phyloP scores from a whole-genome alignment of 2,329 filamentous ascomycete genomes.

The Phaeophleospora eucalypticola region DNA sequence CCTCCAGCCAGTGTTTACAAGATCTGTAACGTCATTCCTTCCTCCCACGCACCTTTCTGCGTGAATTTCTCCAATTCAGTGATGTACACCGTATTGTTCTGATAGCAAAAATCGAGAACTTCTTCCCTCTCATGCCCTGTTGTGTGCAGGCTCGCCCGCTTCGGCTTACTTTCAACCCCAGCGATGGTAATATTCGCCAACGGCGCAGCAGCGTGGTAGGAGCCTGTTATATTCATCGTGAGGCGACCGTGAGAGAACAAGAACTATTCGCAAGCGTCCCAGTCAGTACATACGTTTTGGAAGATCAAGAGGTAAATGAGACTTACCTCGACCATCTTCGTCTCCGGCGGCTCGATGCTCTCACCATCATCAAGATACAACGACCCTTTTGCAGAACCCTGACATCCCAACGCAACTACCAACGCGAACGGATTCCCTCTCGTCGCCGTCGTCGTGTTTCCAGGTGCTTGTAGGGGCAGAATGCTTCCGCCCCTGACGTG shows the following conservation, averaged over 20 bases:
- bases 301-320: too few relatives aligned
- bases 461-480: slow-evolving; percentile 22
- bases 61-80: slow-evolving; percentile 3
- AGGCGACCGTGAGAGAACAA: slow-evolving; percentile 18
- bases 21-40: too few relatives aligned
- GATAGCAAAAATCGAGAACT: neutral
- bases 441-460: slow-evolving; percentile 17
- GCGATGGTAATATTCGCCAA: slow-evolving; percentile 27
- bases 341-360: slow-evolving; percentile 49
- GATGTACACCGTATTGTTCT: neutral
- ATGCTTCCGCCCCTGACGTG: slow-evolving; percentile 24
- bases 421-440: slow-evolving; percentile 12
- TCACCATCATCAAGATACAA: slow-evolving; percentile 59
- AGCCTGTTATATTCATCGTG: slow-evolving; percentile 16
- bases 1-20: too few relatives aligned
- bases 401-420: slow-evolving; percentile 12
- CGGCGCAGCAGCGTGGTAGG: slow-evolving; percentile 16
- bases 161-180: slow-evolving; percentile 7
- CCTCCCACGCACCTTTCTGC: slow-evolving; percentile 2
- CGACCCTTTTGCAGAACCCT: slow-evolving; percentile 5
- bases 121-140: slow-evolving; percentile 1
- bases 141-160: neutral
- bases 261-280: too few relatives aligned
- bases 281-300: too few relatives aligned
- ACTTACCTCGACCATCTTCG: slow-evolving; percentile 49